phyloP scores from a whole-genome alignment of 2,329 filamentous ascomycete genomes.

The Beauveria medogensis region DNA sequence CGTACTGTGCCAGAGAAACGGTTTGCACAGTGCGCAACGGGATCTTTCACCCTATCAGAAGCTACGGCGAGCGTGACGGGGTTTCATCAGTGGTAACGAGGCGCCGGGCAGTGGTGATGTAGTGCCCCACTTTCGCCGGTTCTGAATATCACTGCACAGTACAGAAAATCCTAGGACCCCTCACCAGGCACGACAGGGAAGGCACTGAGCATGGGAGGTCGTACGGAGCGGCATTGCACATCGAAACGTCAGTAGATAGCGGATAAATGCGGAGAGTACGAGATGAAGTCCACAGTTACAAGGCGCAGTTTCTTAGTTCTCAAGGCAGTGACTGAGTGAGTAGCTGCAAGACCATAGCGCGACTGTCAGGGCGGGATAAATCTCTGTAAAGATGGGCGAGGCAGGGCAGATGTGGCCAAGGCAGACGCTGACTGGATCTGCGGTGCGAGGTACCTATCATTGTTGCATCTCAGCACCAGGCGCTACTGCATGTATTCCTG shows the following conservation, averaged over 20 bases:
- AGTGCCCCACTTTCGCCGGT: not conserved
- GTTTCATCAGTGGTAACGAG: not conserved
- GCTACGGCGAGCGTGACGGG: not conserved
- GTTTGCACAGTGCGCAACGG: not conserved
- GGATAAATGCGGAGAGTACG: not conserved
- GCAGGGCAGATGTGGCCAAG: not conserved
- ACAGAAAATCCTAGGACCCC: not conserved
- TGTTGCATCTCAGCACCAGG: not conserved
- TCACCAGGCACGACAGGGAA: not conserved
- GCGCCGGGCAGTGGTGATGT: not conserved
- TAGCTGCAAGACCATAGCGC: not conserved
- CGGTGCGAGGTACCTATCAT: not conserved
- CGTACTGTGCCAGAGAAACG: not conserved
- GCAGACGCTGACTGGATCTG: not conserved
- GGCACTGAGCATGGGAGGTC: not conserved
- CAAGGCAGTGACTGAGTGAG: not conserved
- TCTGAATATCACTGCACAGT: not conserved
- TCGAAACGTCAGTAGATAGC: no score
- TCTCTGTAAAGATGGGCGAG: not conserved
- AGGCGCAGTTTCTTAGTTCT: not conserved
- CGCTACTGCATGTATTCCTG: not conserved
- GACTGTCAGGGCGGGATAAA: not conserved
- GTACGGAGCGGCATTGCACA: not conserved
- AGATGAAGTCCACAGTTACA: not conserved
- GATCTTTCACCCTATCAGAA: not conserved